Evolutionary conservation across 2,329 filamentous ascomycete genomes (phyloP), one percentile per base, ranked within the genome.

Genomic region (Fusarium gaditjirri): DNA sequence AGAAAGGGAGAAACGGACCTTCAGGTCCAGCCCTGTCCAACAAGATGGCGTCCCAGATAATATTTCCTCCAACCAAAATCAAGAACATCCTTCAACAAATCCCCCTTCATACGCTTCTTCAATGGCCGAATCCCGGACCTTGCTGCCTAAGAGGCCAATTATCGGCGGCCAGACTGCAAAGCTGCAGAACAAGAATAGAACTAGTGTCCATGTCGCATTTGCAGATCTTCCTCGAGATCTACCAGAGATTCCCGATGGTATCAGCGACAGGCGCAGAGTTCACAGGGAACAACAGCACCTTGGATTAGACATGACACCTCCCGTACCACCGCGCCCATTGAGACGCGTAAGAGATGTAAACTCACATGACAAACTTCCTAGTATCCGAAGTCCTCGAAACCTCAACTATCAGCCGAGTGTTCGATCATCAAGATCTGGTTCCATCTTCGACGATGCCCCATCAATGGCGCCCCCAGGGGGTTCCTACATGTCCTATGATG

Each of bases 401-500:
- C 65, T 77, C 68, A 63, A 77, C n/a, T 89, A 89, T 73, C 86
- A 88, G 68, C 83, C 87, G 5, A 89, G 87, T 38, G 79, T 88
- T 65, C 81, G 83, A 56, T 88, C 87, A 16, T 81, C 85, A 31
- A 79, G 83, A 63, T 79, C 80, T 21, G 84, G 83, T 29, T 89
- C 88, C 13, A 84, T 89, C 63, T 81, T 86, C 59, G 91, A 92
- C 52, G 78, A 82, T 56, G 87, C 88, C 8, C 87, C 87, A 5
- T 83, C 85, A 68, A 90, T 92, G 78, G 86, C 86, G 9, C 89
- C 90, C 7, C 87, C 89, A 39, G 91, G 93, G 72, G 86, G 88
- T 4, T 87, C 90, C 9, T 94, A 92, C 76, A 79, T 86, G 14
- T 85, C 87, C 21, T 92, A 88, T 36, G 66, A 60, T 12, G 80